Percentiles rank a stretch among this genome's conserved stretches.
Conservation (phyloP, 257 asterid genomes). For the Penstemon eatonii region DNA sequence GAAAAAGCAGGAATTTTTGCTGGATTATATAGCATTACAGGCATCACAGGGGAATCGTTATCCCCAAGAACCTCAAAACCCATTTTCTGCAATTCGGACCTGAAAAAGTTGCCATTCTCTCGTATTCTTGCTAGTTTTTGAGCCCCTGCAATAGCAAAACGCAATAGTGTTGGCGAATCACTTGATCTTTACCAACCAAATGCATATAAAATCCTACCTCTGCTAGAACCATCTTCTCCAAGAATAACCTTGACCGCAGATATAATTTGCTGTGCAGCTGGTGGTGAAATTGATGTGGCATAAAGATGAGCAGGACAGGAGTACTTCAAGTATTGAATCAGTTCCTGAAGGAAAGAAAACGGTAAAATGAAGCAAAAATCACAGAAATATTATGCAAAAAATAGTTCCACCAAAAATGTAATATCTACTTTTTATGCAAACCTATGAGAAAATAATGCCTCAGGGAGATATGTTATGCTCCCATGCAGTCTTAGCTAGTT, state of each 20-base stretch:
- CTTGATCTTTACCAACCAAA: slow-evolving; percentile 16
- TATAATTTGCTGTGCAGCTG: slow-evolving; percentile 92
- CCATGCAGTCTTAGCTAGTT: too few relatives aligned
- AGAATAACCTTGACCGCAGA: slow-evolving; percentile 86
- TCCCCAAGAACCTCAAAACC: slow-evolving; percentile 99
- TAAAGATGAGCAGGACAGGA: slow-evolving; percentile 95
- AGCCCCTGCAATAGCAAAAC: slow-evolving; percentile 60
- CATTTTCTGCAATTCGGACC: slow-evolving; percentile 93
- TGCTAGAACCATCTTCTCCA: slow-evolving; percentile 96
- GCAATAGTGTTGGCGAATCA: slow-evolving; percentile 8
- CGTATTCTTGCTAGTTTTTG: slow-evolving; percentile 86
- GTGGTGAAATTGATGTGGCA: slow-evolving; percentile 96
- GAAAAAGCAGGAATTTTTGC: slow-evolving; percentile 98
- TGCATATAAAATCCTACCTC: slow-evolving; percentile 56
- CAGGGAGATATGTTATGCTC: too few relatives aligned
- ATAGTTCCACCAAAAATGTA: too few relatives aligned
- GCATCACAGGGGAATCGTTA: slow-evolving; percentile 98
- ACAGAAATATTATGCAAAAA: too few relatives aligned
- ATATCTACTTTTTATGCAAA: too few relatives aligned
- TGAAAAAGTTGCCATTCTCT: slow-evolving; percentile 89
- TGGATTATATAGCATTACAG: slow-evolving; percentile 95
- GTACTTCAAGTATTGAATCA: slow-evolving; percentile 78
- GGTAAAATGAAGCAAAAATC: too few relatives aligned
- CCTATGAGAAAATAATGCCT: too few relatives aligned
- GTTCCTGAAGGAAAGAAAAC: slow-evolving; percentile 52